Evolutionary conservation across 2,329 filamentous ascomycete species (phyloP), one percentile per base, ranked within the genome.

Genomic region (Exserohilum turcica): DNA sequence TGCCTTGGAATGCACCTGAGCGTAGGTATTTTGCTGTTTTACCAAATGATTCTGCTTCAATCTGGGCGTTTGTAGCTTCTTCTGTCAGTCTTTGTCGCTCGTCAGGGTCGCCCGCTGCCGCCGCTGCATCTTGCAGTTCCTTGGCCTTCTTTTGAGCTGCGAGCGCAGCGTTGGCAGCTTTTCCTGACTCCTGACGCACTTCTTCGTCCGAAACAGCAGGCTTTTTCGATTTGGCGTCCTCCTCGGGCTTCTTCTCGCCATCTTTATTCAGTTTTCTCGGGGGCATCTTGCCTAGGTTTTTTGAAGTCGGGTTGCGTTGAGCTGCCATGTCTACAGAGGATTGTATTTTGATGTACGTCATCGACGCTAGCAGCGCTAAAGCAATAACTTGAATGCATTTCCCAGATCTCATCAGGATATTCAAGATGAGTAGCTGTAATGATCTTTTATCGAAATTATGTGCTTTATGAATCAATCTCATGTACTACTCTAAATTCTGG

Each of bases 11-110:
- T 0, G 63, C 51, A 3, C 63, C 63, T 9, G 63, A 66, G 19
- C 60, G 61, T 15, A 65, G 48, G 47, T 66, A 66, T 13, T 59
- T 63, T 45, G 63, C 63, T n/a, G 63, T 65, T 35, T 66, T 66
- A 10, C 63, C 63, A 10, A 66, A 58, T 1, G 63, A 65, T 36
- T 65, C 61, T 3, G 63, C 63, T 46, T 65, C 60, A 5, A 66
- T 57, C 27, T 65, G 58, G 16, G 56, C 52, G 15, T 66, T 56
- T 13, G 62, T 55, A 12, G 63, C 61, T 52, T 63, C 38, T 50
- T 61, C 60, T 45, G 64, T 61, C n/a, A 65, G 28, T 35, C 49
- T 64, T 39, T 68, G 51, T 37, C 61, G 58, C 47, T 59, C 54
- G 8, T 60, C 59, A n/a, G 60, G 47, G 33, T 60, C 53, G 8